Conservation (phyloP, 1,284 basidiomycete species). For the Ceratobasidium sp. region DNA sequence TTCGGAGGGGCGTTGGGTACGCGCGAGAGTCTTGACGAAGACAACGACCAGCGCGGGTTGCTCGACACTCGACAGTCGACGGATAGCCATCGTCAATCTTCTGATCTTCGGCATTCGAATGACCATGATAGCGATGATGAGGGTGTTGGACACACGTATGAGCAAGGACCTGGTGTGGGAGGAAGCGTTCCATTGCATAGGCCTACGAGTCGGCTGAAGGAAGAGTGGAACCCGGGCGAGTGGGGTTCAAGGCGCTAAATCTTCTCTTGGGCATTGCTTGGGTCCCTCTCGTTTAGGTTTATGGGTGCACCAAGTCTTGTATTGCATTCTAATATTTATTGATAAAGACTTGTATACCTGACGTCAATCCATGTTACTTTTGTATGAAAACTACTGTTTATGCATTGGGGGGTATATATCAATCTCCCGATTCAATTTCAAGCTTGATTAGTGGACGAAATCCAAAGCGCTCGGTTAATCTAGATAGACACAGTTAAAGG, state of each 20-base stretch:
- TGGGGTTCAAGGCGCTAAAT: conserved; percentile 14
- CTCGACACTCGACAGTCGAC: background rate
- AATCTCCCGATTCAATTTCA: too few species aligned
- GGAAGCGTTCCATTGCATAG: background rate
- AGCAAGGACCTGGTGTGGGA: background rate
- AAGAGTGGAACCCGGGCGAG: conserved; percentile 20
- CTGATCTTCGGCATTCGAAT: background rate
- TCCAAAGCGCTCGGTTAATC: too few species aligned
- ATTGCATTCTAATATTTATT: too few species aligned
- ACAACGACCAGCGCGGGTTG: conserved; percentile 4
- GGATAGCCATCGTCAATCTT: background rate
- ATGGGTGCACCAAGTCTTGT: too few species aligned
- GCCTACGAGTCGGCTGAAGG: background rate
- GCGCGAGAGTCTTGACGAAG: conserved; percentile 15
- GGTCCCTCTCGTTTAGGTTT: too few species aligned
- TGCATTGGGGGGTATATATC: too few species aligned
- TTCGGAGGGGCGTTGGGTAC: conserved; percentile 11
- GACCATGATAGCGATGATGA: conserved; percentile 23
- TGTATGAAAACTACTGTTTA: background rate
- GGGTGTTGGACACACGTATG: background rate
- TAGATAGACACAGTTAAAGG: too few species aligned
- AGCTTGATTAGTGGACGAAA: too few species aligned
- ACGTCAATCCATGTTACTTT: background rate
- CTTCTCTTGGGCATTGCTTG: too few species aligned
- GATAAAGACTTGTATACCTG: background rate